Evolutionary conservation across 192 early-diverging fungal species (phyloP), one percentile per base, ranked within the genome.

Genomic region (Backusella sp.): DNA sequence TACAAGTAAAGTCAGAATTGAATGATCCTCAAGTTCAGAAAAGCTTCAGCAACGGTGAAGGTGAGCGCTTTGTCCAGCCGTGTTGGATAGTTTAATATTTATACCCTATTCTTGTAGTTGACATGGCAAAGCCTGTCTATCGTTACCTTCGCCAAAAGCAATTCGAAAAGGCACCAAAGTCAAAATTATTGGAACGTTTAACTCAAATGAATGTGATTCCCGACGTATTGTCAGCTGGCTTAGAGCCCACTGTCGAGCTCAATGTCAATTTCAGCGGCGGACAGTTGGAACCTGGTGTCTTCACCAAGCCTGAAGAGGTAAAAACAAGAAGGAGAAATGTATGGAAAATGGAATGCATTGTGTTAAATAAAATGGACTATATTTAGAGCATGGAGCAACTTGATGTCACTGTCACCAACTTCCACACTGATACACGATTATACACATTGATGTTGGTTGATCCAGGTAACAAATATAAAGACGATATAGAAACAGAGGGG

Each of bases 121-220:
- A 94, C 76, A 88, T 93, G 84, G 83, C 82, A 30, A 84, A 84
- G 69, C 90, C 93, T 23, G 92, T 93, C 5, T 92, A 92, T 80
- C 87, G 88, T 73, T 86, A 91, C 79, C 82, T 94, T 82, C 80
- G 82, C 73, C 78, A 91, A 79, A 78, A 85, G 44, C 83, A 88
- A 75, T 94, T 91, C 82, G 75, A 79, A 19, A 84, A 85, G 19
- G 79, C 85, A 73, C 88, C 86, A 28, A 82, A 88, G 21, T 77
- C 77, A 69, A 83, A 88, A 46, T 77, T 92, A 74, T 85, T 90
- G 85, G 89, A 94, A 79, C 88, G 93, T 59, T 69, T 91, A 42
- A 82, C 87, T 49, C 92, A 93, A 78, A 94, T 94, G 93, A 90
- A 83, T 82, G 92, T 94, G 49, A 80, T 91, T 36, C 93, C 93